Conservation (phyloP, 2,329 filamentous ascomycete genomes). For the Diaporthe ilicicola region DNA sequence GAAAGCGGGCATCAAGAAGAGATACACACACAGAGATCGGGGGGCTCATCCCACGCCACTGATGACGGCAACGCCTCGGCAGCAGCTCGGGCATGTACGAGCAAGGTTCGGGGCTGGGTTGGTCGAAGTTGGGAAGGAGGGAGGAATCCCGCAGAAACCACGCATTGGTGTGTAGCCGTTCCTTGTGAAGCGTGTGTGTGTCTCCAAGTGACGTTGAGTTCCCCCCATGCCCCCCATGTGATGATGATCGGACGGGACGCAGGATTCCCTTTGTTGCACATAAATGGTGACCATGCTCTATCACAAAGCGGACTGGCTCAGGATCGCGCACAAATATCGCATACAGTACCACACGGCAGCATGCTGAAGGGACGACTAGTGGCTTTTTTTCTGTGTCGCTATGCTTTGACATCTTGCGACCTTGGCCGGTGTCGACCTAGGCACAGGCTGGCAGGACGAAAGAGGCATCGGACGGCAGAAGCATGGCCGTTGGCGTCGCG, state of each 20-base stretch:
- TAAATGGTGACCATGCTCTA: not conserved
- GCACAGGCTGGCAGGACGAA: not conserved
- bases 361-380: not conserved
- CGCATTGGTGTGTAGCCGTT: not conserved
- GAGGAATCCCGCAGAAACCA: conserved; percentile 8
- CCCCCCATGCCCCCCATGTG: too few species aligned
- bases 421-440: not conserved
- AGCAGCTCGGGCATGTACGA: not conserved
- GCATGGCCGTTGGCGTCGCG: not conserved
- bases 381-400: too few species aligned
- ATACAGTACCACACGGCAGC: not conserved
- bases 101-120: not conserved
- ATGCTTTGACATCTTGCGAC: not conserved
- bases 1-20: conserved; percentile 10
- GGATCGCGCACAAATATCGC: conserved; percentile 17
- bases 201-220: conserved; percentile 2
- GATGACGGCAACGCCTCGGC: conserved; percentile 3
- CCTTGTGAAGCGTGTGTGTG: not conserved
- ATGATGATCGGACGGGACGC: conserved; percentile 8
- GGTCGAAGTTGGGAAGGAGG: too few species aligned
- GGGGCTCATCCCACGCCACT: not conserved
- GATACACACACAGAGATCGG: not conserved
- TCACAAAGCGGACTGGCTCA: conserved; percentile 13
- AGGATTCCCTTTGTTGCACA: conserved; percentile 6
- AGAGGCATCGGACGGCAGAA: conserved; percentile 4